Conservation (phyloP, 2,329 filamentous ascomycete genomes). For the Kalmusia sp. region DNA sequence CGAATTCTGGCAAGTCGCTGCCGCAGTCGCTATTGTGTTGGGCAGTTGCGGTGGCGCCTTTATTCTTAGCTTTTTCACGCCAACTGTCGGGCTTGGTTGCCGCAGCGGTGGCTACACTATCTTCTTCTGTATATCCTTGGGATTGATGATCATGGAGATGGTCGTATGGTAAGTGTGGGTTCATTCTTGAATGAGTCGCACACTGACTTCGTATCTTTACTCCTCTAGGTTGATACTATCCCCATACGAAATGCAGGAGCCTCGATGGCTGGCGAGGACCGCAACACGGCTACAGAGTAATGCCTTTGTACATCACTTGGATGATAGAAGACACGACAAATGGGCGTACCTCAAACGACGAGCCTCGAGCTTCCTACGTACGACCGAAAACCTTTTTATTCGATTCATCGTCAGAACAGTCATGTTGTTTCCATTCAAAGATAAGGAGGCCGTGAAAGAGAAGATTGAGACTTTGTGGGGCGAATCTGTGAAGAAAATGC, state of each 20-base stretch:
- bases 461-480: conserved; percentile 12
- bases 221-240: conserved; percentile 12
- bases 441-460: conserved; percentile 8
- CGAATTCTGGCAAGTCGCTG: conserved; percentile 53
- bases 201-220: no score
- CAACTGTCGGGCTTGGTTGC: conserved; percentile 54
- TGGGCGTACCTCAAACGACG: conserved; percentile 19
- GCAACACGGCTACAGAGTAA: conserved; percentile 23
- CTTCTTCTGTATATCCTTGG: conserved; percentile 42
- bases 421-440: conserved; percentile 12
- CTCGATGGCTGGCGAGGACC: conserved; percentile 15
- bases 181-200: not conserved
- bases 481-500: conserved; percentile 3
- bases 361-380: conserved; percentile 10
- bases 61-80: conserved; percentile 53
- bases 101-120: conserved; percentile 53
- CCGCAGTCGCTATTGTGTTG: conserved; percentile 45
- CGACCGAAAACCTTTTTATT: conserved; percentile 14
- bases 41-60: conserved; percentile 49
- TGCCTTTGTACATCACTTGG: conserved; percentile 15
- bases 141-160: conserved; percentile 49
- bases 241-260: conserved; percentile 23
- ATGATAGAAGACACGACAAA: conserved; percentile 8
- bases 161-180: conserved; percentile 38
- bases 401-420: conserved; percentile 6